Conservation (phyloP, 1,139 yeast species). For the Zygoascus sp. region DNA sequence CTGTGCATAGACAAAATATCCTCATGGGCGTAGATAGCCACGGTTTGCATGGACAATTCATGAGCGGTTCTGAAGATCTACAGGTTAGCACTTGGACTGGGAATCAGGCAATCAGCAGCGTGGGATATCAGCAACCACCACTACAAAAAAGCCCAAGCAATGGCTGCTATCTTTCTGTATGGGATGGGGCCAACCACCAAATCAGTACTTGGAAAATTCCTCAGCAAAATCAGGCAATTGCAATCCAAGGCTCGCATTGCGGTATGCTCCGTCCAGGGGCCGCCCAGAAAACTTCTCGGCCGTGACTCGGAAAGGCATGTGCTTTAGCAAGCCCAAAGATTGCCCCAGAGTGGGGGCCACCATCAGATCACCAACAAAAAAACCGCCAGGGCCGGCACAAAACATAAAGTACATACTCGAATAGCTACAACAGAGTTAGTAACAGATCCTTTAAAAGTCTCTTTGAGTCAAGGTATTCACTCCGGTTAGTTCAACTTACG, state of each 20-base stretch:
- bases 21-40: slow-evolving; percentile 95
- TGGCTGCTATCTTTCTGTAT: too few species aligned
- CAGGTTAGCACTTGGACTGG: slow-evolving; percentile 24
- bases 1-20: slow-evolving; percentile 95
- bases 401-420: slow-evolving; percentile 20
- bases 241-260: neutral
- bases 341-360: too few species aligned
- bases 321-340: too few species aligned
- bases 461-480: too few species aligned
- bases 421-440: slow-evolving; percentile 19
- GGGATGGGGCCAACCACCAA: neutral
- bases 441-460: slow-evolving; percentile 5
- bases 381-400: too few species aligned
- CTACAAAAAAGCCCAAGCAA: too few species aligned
- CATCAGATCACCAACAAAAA: neutral
- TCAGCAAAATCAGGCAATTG: neutral
- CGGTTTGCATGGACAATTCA: slow-evolving; percentile 95
- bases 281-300: too few species aligned
- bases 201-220: neutral
- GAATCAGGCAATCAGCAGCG: too few species aligned
- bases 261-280: neutral
- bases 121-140: too few species aligned
- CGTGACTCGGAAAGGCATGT: too few species aligned
- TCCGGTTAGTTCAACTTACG: too few species aligned
- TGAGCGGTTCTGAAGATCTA: slow-evolving; percentile 91